Conservation (phyloP, 2,329 filamentous ascomycete species). For the Chaetomium olivaceum region DNA sequence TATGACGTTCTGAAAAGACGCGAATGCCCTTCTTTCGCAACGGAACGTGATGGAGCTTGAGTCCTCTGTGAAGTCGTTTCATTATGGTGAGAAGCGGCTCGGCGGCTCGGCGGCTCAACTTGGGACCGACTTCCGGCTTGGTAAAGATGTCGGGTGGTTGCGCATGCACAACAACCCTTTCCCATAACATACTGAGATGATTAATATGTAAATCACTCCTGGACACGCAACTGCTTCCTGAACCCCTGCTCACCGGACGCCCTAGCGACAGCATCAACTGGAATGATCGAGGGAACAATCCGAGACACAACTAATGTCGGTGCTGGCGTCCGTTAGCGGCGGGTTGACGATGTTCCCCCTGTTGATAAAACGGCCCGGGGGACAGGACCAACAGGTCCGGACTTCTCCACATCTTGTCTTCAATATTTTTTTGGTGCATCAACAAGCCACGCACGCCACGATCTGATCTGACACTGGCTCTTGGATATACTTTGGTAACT, state of each 20-base stretch:
- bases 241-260: background rate
- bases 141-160: background rate
- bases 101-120: slow-evolving; percentile 2
- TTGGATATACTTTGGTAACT: background rate
- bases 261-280: background rate
- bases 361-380: background rate
- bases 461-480: background rate
- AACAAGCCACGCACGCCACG: background rate
- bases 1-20: background rate
- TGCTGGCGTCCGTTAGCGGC: background rate
- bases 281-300: background rate
- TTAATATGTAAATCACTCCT: background rate
- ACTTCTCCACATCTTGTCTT: background rate
- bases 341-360: background rate
- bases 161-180: background rate
- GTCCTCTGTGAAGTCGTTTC: background rate
- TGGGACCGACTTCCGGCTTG: background rate
- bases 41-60: background rate
- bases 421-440: background rate
- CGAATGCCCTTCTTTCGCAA: background rate
- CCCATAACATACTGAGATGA: background rate
- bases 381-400: background rate
- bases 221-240: background rate
- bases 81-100: background rate
- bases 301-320: background rate